phyloP scores from a whole-genome alignment of 2,329 filamentous ascomycete species.

The Grosmannia huntii region DNA sequence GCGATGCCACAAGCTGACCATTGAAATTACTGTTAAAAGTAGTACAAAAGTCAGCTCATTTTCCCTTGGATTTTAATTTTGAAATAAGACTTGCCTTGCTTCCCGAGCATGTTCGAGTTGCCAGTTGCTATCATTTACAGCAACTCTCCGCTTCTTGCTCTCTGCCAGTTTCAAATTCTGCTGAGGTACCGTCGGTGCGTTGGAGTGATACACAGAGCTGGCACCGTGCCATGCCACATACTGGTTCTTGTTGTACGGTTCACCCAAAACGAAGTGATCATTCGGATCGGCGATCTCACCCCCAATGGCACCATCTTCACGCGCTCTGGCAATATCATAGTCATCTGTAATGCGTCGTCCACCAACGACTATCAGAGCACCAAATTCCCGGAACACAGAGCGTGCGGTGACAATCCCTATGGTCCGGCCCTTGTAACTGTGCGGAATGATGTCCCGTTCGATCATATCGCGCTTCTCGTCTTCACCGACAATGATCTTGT shows the following conservation, averaged over 20 bases:
- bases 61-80: not conserved
- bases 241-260: slow-evolving; percentile 96
- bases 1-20: slow-evolving; percentile 53
- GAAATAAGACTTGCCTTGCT: slow-evolving; percentile 52
- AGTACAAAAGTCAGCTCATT: not conserved
- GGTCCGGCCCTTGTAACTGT: slow-evolving; percentile 94
- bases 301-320: slow-evolving; percentile 66
- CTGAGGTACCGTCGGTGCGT: slow-evolving; percentile 61
- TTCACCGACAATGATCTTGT: slow-evolving; percentile 96
- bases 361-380: slow-evolving; percentile 84
- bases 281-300: slow-evolving; percentile 86
- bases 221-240: slow-evolving; percentile 98
- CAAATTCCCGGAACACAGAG: slow-evolving; percentile 94
- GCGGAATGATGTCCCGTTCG: slow-evolving; percentile 85
- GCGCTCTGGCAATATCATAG: slow-evolving; percentile 67
- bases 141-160: slow-evolving; percentile 71
- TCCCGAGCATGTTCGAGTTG: slow-evolving; percentile 88
- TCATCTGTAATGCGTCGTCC: slow-evolving; percentile 80
- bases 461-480: slow-evolving; percentile 97
- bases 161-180: slow-evolving; percentile 61
- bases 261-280: slow-evolving; percentile 62
- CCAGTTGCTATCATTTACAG: slow-evolving; percentile 91
- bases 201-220: slow-evolving; percentile 87
- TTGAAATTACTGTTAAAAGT: slow-evolving; percentile 67
- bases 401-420: slow-evolving; percentile 95